Evolutionary conservation across 176 grass and related monocot genomes (phyloP).

Genomic region (Triticum timopheevii): DNA sequence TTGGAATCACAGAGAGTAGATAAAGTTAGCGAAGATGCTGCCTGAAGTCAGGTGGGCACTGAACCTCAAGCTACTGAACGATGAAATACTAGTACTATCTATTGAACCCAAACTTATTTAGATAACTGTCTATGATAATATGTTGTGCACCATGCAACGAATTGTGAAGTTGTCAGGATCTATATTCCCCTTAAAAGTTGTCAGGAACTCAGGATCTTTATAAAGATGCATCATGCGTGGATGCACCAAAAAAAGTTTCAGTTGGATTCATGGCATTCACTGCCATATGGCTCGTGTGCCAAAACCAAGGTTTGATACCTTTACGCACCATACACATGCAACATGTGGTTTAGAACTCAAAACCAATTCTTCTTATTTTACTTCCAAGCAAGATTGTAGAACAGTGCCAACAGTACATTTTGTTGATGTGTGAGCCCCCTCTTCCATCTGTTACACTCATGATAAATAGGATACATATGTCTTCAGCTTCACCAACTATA

Average conservation of each 20-base stretch:
- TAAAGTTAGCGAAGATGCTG: too few species aligned
- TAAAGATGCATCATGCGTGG: slow-evolving; percentile 27
- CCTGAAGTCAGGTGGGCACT: too few species aligned
- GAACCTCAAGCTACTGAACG: too few species aligned
- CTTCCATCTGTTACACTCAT: slow-evolving; percentile 15
- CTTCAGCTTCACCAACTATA: background rate
- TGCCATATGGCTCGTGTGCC: background rate
- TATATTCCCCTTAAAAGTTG: background rate
- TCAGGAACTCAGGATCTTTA: background rate
- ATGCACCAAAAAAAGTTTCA: slow-evolving; percentile 4
- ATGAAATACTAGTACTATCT: too few species aligned
- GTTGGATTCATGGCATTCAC: background rate
- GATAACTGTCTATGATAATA: too few species aligned
- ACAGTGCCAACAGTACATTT: slow-evolving; percentile 4
- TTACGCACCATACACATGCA: background rate
- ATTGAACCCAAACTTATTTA: too few species aligned
- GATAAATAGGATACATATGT: background rate
- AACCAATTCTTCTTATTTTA: background rate
- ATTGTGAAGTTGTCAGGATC: too few species aligned
- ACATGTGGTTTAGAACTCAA: background rate
- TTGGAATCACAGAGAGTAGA: too few species aligned
- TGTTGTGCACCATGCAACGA: too few species aligned
- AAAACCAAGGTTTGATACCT: background rate
- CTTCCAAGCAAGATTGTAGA: background rate
- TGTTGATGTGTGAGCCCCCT: background rate